phyloP scores from a whole-genome alignment of 2,329 filamentous ascomycete genomes.

The Scedosporium apiospermum region DNA sequence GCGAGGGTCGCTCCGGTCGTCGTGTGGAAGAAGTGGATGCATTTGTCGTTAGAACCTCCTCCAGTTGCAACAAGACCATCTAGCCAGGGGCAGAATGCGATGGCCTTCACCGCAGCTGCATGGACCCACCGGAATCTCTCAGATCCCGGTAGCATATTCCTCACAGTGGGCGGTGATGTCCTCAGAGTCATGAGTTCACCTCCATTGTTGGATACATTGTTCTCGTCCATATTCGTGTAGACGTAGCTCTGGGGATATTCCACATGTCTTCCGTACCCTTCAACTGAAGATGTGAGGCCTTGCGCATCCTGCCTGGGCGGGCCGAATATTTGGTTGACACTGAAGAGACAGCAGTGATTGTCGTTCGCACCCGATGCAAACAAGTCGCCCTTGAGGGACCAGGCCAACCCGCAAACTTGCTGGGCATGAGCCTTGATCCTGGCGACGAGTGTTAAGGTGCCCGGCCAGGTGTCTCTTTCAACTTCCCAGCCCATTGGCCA shows the following conservation, averaged over 20 bases:
- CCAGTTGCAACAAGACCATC: conserved; percentile 79
- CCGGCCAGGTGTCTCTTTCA: conserved; percentile 58
- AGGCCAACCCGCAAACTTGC: conserved; percentile 88
- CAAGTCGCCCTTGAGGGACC: conserved; percentile 64
- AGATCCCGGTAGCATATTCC: conserved; percentile 40
- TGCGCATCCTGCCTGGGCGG: conserved; percentile 5
- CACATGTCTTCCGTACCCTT: conserved; percentile 3
- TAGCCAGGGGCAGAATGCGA: conserved; percentile 94
- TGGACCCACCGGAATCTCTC: conserved; percentile 70
- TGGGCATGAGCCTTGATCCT: conserved; percentile 72
- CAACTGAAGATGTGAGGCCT: background rate
- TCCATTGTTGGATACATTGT: conserved; percentile 8
- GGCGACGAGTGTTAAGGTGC: conserved; percentile 67
- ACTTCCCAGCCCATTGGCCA: conserved; percentile 64
- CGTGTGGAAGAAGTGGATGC: conserved; percentile 93
- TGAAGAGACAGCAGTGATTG: conserved; percentile 77
- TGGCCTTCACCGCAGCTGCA: conserved; percentile 86
- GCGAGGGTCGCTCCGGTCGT: conserved; percentile 74
- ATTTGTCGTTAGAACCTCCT: conserved; percentile 87
- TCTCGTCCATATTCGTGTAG: conserved; percentile 11
- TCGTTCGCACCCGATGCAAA: conserved; percentile 92
- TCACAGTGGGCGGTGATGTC: conserved; percentile 24
- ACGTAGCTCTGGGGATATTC: background rate
- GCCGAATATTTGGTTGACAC: conserved; percentile 45
- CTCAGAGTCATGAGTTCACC: conserved; percentile 20